phyloP scores from a whole-genome alignment of 306 rosid genomes.

The Hippophae tibetana region DNA sequence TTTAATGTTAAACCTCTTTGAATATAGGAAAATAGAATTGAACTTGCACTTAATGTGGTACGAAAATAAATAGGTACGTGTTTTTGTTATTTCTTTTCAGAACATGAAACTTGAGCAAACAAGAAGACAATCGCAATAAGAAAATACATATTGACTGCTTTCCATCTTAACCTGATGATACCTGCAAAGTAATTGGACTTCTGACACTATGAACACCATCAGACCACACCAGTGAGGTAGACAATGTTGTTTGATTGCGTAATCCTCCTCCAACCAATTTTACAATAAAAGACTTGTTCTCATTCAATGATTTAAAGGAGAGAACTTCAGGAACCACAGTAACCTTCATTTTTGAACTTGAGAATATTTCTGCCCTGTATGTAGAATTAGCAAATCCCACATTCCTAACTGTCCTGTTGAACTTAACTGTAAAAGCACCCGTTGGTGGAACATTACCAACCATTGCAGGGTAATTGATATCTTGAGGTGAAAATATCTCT shows the following conservation, averaged over 20 bases:
- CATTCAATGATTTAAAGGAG: conserved; percentile 13
- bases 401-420: conserved; percentile 19
- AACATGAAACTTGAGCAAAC: no score
- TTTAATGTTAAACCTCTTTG: no score
- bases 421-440: neutral
- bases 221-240: conserved; percentile 14
- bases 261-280: neutral
- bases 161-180: neutral
- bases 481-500: neutral
- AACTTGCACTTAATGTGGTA: no score
- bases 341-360: neutral
- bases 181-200: conserved; percentile 15
- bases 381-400: conserved; percentile 11
- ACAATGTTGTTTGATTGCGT: neutral
- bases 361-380: conserved; percentile 2
- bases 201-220: conserved; percentile 11
- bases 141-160: no score
- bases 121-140: no score
- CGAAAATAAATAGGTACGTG: no score
- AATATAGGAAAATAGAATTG: no score
- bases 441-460: neutral
- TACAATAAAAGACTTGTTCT: conserved; percentile 20
- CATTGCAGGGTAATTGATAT: conserved; percentile 20
- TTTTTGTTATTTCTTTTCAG: no score
- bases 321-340: conserved; percentile 9